phyloP scores from a whole-genome alignment of 2,329 filamentous ascomycete genomes.

The Paracamarosporium sp. region DNA sequence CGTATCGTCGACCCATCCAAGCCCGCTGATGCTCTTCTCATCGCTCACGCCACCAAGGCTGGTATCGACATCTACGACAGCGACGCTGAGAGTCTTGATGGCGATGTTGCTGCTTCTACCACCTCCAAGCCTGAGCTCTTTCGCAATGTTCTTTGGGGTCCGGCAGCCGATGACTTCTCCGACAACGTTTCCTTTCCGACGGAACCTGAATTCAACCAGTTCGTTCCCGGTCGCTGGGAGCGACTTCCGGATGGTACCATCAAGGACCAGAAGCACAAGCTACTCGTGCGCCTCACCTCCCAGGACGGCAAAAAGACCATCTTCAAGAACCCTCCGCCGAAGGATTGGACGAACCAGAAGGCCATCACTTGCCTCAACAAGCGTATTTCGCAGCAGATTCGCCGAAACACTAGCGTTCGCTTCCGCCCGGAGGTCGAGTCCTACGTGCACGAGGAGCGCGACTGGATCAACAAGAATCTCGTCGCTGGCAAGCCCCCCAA shows the following conservation, averaged over 20 bases:
- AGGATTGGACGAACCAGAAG: slow-evolving; percentile 33
- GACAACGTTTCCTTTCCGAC: slow-evolving; percentile 21
- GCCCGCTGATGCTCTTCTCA: slow-evolving; percentile 25
- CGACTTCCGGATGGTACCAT: slow-evolving; percentile 25
- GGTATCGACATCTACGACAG: slow-evolving; percentile 35
- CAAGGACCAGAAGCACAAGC: slow-evolving; percentile 35
- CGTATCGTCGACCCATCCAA: slow-evolving; percentile 28
- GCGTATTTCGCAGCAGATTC: slow-evolving; percentile 39
- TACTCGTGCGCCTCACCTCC: slow-evolving; percentile 32
- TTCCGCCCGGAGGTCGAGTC: slow-evolving; percentile 31
- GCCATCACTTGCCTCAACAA: slow-evolving; percentile 37
- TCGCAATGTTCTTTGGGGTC: slow-evolving; percentile 35
- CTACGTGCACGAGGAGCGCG: slow-evolving; percentile 28
- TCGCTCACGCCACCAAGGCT: slow-evolving; percentile 23
- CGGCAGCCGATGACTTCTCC: slow-evolving; percentile 18
- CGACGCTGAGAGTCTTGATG: slow-evolving; percentile 25
- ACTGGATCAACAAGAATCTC: slow-evolving; percentile 32
- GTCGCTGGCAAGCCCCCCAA: slow-evolving; percentile 24
- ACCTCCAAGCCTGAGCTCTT: slow-evolving; percentile 28
- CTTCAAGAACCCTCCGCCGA: slow-evolving; percentile 35
- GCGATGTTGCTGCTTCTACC: slow-evolving; percentile 20
- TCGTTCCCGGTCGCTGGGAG: slow-evolving; percentile 38
- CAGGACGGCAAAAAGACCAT: slow-evolving; percentile 25
- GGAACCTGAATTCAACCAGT: slow-evolving; percentile 27
- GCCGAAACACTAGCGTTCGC: slow-evolving; percentile 31